phyloP scores from a whole-genome alignment of 108 stramenopile species.

The Mayamaea pseudoterrestris region DNA sequence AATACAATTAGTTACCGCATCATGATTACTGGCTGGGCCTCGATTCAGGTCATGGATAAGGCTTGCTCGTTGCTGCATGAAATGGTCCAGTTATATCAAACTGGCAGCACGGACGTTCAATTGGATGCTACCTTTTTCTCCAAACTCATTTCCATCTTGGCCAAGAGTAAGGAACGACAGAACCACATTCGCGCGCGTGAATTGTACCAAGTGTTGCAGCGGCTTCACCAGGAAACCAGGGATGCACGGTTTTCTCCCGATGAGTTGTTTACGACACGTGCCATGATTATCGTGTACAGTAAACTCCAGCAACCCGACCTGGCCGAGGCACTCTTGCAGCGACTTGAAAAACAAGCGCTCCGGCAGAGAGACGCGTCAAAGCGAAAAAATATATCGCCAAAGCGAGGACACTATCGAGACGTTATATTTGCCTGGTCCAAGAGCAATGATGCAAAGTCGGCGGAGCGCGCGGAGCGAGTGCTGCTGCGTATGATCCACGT shows the following conservation, averaged over 20 bases:
- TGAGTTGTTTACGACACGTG: not conserved
- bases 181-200: constrained; percentile 1
- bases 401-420: constrained; percentile 2
- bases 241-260: not conserved
- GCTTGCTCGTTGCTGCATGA: not conserved
- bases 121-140: constrained; percentile 4
- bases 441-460: not conserved
- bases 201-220: not conserved
- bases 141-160: not conserved
- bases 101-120: not conserved
- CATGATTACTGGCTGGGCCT: not conserved
- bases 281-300: not conserved
- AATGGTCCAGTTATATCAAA: not conserved
- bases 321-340: not conserved
- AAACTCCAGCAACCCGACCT: not conserved
- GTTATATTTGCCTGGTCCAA: not conserved
- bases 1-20: constrained; percentile 4
- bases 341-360: not conserved
- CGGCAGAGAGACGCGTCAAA: not conserved
- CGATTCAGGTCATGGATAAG: not conserved
- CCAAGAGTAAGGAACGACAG: not conserved
- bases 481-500: too few relatives aligned
- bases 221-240: not conserved
- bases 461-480: too few relatives aligned
- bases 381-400: not conserved